phyloP scores from a whole-genome alignment of 352 stramenopile species.

The Phytophthora uliginosa region DNA sequence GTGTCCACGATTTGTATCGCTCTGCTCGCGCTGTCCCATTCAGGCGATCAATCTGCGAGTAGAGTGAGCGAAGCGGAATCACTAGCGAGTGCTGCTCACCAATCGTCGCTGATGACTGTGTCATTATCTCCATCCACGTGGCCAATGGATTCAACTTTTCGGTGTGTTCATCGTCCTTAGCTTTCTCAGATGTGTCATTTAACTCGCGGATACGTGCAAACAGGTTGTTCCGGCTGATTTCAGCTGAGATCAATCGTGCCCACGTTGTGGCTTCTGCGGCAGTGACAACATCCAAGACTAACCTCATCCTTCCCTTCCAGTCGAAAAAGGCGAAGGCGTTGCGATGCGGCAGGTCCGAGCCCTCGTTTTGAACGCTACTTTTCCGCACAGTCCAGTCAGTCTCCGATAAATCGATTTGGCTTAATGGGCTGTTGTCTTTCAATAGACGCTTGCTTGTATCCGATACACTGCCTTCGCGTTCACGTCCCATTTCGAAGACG shows the following conservation, averaged over 20 bases:
- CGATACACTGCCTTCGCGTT: slow-evolving; percentile 28
- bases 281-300: slow-evolving; percentile 66
- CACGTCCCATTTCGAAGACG: slow-evolving; percentile 59
- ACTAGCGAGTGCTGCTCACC: slow-evolving; percentile 27
- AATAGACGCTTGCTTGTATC: slow-evolving; percentile 51
- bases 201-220: slow-evolving; percentile 36
- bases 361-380: slow-evolving; percentile 39
- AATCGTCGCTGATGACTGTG: slow-evolving; percentile 4
- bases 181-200: slow-evolving; percentile 7
- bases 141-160: slow-evolving; percentile 3
- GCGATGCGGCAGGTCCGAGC: slow-evolving; percentile 26
- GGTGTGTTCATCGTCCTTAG: not conserved
- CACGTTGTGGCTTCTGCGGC: slow-evolving; percentile 50
- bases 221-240: slow-evolving; percentile 48
- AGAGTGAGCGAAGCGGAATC: slow-evolving; percentile 63
- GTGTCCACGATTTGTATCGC: slow-evolving; percentile 57
- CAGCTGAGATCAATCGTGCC: slow-evolving; percentile 51
- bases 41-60: slow-evolving; percentile 56
- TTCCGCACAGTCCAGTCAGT: slow-evolving; percentile 64
- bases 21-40: slow-evolving; percentile 46
- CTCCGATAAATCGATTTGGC: slow-evolving; percentile 53
- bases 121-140: slow-evolving; percentile 29
- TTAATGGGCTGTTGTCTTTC: slow-evolving; percentile 55
- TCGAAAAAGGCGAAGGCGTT: slow-evolving; percentile 82
- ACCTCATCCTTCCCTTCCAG: slow-evolving; percentile 42